Conservation (phyloP, 2,329 filamentous ascomycete species). For the Tothia fuscella region DNA sequence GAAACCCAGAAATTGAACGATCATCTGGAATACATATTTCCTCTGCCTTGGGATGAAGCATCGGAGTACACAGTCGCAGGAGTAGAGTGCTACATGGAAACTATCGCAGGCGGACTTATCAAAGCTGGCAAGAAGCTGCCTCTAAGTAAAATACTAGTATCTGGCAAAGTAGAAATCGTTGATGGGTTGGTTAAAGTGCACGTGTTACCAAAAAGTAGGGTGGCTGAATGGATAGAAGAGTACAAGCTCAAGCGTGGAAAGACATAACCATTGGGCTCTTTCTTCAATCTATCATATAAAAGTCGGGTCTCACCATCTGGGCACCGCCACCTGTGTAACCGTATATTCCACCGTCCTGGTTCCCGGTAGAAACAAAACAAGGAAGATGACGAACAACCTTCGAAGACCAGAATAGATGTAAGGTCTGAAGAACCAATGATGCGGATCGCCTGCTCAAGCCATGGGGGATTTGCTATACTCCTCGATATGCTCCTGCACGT, state of each 20-base stretch:
- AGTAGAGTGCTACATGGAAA: conserved; percentile 89
- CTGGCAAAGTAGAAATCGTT: conserved; percentile 73
- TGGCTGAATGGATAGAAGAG: conserved; percentile 66
- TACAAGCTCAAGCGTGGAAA: conserved; percentile 46
- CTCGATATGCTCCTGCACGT: no score
- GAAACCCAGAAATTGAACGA: conserved; percentile 65
- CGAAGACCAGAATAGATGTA: no score
- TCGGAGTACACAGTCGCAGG: conserved; percentile 51
- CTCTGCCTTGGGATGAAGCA: conserved; percentile 70
- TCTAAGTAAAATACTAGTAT: conserved; percentile 60
- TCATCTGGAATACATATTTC: conserved; percentile 77
- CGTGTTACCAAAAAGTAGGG: conserved; percentile 61
- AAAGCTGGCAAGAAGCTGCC: conserved; percentile 81
- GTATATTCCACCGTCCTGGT: no score
- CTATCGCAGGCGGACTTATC: conserved; percentile 61
- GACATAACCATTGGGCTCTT: neutral
- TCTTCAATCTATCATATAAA: no score
- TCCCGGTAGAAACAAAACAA: no score
- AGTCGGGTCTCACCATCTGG: no score
- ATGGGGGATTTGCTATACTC: no score
- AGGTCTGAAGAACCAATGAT: no score
- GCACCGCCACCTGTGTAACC: no score
- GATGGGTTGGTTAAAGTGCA: conserved; percentile 77
- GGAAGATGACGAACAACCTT: no score
- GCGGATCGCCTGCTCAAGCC: no score